Percentiles rank a stretch among this genome's conserved stretches.
Evolutionary conservation across 2,329 filamentous ascomycete species (phyloP).

Genomic region (Alternaria rosae): DNA sequence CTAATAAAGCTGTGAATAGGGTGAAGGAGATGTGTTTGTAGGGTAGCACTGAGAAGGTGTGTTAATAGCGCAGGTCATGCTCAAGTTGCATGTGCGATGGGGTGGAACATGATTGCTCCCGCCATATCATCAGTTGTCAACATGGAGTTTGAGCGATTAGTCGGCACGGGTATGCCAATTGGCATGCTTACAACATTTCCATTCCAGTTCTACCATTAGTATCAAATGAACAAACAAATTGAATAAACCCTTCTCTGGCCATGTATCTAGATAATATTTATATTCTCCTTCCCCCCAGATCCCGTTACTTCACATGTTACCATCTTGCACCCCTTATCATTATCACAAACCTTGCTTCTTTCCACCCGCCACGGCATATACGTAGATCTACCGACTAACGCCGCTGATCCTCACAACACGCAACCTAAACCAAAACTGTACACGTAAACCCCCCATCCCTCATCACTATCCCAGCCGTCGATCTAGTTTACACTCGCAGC

Average conservation of each 20-base stretch:
- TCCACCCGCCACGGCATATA: background rate
- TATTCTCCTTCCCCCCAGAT: too few relatives aligned
- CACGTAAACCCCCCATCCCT: too few relatives aligned
- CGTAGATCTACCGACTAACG: background rate
- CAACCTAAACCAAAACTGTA: too few relatives aligned
- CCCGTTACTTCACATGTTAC: too few relatives aligned
- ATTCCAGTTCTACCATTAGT: background rate
- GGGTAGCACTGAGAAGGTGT: background rate
- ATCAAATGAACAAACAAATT: background rate
- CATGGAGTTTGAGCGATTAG: background rate
- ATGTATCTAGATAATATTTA: too few relatives aligned
- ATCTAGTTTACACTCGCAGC: too few relatives aligned
- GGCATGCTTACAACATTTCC: background rate
- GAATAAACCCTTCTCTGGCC: background rate
- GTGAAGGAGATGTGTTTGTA: slow-evolving; percentile 10
- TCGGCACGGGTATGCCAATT: background rate
- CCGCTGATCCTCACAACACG: background rate
- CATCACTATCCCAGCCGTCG: too few relatives aligned
- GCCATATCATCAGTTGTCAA: background rate
- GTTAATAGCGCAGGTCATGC: background rate
- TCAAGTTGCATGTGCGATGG: background rate
- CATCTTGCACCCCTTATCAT: too few relatives aligned
- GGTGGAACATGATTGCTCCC: background rate
- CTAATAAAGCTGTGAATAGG: slow-evolving; percentile 14
- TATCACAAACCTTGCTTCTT: background rate